Evolutionary conservation across 768 basidiomycete species (phyloP).

Genomic region (Boletales sp.): DNA sequence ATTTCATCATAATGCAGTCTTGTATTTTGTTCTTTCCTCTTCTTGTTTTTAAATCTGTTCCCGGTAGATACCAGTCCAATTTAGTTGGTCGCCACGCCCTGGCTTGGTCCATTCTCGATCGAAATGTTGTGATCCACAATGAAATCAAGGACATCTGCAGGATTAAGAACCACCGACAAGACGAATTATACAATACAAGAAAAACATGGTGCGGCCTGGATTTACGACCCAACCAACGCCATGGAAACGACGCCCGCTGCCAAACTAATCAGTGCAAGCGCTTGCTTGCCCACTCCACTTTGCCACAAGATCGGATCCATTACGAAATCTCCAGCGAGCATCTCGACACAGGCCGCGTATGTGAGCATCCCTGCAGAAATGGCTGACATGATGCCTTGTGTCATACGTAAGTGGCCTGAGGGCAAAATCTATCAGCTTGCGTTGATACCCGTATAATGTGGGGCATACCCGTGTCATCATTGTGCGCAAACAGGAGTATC

Average conservation of each 20-base stretch:
- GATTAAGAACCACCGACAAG: too few species aligned
- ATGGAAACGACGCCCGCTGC: conserved; percentile 60
- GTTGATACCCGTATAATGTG: too few species aligned
- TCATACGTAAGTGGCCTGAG: conserved; percentile 48
- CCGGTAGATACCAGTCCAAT: not conserved
- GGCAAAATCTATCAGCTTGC: not conserved
- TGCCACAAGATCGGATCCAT: conserved; percentile 56
- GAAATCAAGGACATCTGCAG: too few species aligned
- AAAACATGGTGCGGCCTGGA: not conserved
- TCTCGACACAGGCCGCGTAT: conserved; percentile 81
- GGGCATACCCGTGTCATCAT: conserved; percentile 23
- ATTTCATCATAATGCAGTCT: not conserved
- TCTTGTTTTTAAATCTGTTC: not conserved
- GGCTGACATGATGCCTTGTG: conserved; percentile 76
- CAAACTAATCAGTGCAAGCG: conserved; percentile 57
- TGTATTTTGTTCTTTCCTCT: not conserved
- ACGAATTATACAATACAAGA: too few species aligned
- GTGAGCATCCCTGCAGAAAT: conserved; percentile 81
- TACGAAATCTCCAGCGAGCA: conserved; percentile 84
- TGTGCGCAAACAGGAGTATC: conserved; percentile 42
- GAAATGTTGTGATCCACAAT: too few species aligned
- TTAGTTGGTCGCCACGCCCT: too few species aligned
- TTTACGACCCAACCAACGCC: conserved; percentile 48
- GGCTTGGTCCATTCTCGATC: too few species aligned
- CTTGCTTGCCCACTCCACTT: conserved; percentile 37